Base-by-base conservation (phyloP, 495 filamentous ascomycete species). In the Aspergillus bertholletiae region DNA sequence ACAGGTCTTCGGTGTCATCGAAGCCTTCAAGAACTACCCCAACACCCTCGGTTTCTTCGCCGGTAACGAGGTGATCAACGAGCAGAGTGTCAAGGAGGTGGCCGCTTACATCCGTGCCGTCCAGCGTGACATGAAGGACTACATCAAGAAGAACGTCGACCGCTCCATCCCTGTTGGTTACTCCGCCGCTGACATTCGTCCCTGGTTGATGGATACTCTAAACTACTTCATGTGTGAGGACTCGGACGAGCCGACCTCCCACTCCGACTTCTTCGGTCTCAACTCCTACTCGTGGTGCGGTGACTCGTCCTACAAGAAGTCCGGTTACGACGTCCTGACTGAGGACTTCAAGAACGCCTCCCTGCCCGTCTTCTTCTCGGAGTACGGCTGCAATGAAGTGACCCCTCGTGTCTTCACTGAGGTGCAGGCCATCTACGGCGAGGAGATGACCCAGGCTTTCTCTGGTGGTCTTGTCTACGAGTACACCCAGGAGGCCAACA, bases 261-360 rank as follows among this genome's bases (percentile, higher is more conserved):
- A 81, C 18, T 82, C 82, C 47, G 93, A 96, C 66, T 83, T 97
- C 74, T 96, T 97, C 63, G 93, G 92, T 45, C 78, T 97, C 54
- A 97, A 97, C 82, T 89, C 84, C 53, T 97, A 97, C 80, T 89
- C 87, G 35, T 97, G 93, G 93, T 97, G 93, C 62, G 92, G 90
- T 41, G 75, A 85, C 37, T 86, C 88, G 48, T 81, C 74, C 56
- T 94, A 85, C 79, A 71, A 79, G 32, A 81, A 79, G 44, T 82
- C 86, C 2, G 79, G 84, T 56, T 97, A 91, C 71, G 74, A 95
- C 67, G 69, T 75, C 13, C 77, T 97, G 4, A 84, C 88, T 39
- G 66, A 74, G 8, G 80, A 86, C 62, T 95, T 97, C 76, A 67
- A 70, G 49, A 81, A 81, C 57, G 85, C 82, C 51, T 86, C 85